Evolutionary conservation across 805 yeast genomes (phyloP).

Genomic region (Ogataea methanolica): DNA sequence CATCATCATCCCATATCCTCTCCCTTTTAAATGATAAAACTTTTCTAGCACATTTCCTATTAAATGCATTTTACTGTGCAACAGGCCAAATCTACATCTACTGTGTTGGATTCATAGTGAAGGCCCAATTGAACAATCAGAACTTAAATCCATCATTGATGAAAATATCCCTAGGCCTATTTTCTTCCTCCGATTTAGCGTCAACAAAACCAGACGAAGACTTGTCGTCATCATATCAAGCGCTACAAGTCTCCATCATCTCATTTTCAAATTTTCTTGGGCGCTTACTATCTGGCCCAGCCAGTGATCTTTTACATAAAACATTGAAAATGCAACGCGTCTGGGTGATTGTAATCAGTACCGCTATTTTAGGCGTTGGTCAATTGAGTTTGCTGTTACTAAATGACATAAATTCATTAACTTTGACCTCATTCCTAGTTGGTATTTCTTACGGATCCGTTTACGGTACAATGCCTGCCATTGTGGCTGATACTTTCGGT

Average conservation of each 20-base stretch:
- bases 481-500: slow-evolving; percentile 70
- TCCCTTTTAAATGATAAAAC: slow-evolving; percentile 26
- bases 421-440: slow-evolving; percentile 47
- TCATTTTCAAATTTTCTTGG: slow-evolving; percentile 66
- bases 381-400: slow-evolving; percentile 33
- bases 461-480: slow-evolving; percentile 73
- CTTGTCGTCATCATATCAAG: slow-evolving; percentile 49
- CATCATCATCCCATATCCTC: slow-evolving; percentile 21
- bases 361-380: slow-evolving; percentile 32
- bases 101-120: slow-evolving; percentile 70
- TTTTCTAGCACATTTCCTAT: slow-evolving; percentile 48
- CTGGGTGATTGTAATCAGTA: slow-evolving; percentile 54
- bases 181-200: neutral
- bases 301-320: slow-evolving; percentile 56
- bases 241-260: slow-evolving; percentile 64
- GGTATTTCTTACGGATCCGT: slow-evolving; percentile 68
- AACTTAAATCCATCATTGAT: slow-evolving; percentile 10
- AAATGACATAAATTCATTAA: slow-evolving; percentile 39
- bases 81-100: slow-evolving; percentile 70
- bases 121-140: slow-evolving; percentile 34
- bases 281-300: slow-evolving; percentile 57
- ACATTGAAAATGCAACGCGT: slow-evolving; percentile 51
- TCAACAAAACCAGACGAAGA: slow-evolving; percentile 20
- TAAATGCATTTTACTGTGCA: slow-evolving; percentile 56
- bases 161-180: slow-evolving; percentile 1